A percentile compares a stretch with the other conserved stretches of the same genome.
Evolutionary conservation across 208 protist genomes (phyloP).

Genomic region (Leishmania martiniquensis): DNA sequence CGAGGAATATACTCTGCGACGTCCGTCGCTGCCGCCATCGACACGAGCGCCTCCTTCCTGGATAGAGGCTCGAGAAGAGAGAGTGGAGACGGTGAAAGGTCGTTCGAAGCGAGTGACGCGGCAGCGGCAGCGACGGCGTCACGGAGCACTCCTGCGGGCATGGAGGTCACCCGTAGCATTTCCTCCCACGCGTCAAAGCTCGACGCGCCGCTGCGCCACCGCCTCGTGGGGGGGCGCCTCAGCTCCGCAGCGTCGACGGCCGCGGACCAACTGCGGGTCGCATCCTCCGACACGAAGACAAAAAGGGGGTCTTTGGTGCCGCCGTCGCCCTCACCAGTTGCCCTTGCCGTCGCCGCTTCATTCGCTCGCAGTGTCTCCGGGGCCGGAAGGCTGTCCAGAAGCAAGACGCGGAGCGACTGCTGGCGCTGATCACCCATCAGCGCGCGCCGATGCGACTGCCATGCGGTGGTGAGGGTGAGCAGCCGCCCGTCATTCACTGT

Average conservation of each 20-base stretch:
- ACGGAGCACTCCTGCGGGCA: background rate
- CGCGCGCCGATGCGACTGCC: slow-evolving; percentile 1
- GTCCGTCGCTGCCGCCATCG: background rate
- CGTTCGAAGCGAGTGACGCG: background rate
- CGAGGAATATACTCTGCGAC: slow-evolving; percentile 6
- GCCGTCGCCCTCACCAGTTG: background rate
- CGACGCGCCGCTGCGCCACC: background rate
- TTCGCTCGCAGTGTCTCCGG: background rate
- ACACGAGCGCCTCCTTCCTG: too few relatives aligned
- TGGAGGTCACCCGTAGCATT: slow-evolving; percentile 6
- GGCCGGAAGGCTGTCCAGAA: slow-evolving; percentile 3
- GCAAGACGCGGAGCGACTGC: slow-evolving; percentile 12
- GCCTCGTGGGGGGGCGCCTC: background rate
- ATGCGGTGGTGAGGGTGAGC: background rate
- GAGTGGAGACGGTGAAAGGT: background rate
- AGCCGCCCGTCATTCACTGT: background rate
- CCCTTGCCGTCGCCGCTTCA: background rate
- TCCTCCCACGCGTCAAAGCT: slow-evolving; percentile 10
- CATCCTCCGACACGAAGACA: slow-evolving; percentile 10
- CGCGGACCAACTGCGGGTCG: background rate
- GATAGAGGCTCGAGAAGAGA: background rate
- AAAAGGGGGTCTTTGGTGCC: slow-evolving; percentile 1
- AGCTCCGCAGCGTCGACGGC: background rate
- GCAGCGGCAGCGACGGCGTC: background rate
- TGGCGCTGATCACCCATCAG: background rate